phyloP scores from a whole-genome alignment of 192 early-diverging fungal genomes.

The Entrophospora sp. region DNA sequence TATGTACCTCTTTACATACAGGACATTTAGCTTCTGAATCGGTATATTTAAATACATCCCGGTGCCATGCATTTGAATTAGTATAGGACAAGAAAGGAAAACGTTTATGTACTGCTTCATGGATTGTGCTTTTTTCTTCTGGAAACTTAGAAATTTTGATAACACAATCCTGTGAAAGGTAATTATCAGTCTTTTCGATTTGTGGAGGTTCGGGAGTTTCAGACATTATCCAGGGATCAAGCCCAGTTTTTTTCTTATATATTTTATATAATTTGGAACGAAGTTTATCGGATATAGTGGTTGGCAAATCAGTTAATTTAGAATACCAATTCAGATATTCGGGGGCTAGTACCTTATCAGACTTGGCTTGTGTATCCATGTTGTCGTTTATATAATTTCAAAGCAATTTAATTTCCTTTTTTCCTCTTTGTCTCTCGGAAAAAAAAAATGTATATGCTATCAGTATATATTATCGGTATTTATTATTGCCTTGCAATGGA shows the following conservation, averaged over 20 bases:
- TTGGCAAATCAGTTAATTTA: neutral
- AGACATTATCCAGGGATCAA: conserved; percentile 8
- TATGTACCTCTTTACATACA: too few relatives aligned
- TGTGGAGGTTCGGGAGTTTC: conserved; percentile 1
- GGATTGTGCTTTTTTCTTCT: neutral
- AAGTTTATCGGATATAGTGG: neutral
- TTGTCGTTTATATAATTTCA: too few relatives aligned
- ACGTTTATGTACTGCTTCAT: neutral
- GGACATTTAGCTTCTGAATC: too few relatives aligned
- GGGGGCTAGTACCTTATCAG: neutral
- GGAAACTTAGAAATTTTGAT: neutral
- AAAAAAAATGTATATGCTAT: too few relatives aligned
- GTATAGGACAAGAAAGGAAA: conserved; percentile 4
- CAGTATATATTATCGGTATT: too few relatives aligned
- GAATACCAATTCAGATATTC: neutral
- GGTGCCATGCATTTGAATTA: too few relatives aligned
- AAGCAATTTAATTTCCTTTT: too few relatives aligned
- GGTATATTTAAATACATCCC: too few relatives aligned
- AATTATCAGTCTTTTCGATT: neutral
- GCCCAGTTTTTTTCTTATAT: conserved; percentile 3
- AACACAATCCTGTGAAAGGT: neutral
- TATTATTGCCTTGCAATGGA: too few relatives aligned
- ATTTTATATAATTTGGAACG: too few relatives aligned
- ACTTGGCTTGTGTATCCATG: too few relatives aligned
- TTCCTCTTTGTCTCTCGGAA: too few relatives aligned